These are phyloP conservation scores for Aspergillus jensenii DNA, from an alignment of 2,329 filamentous ascomycete genomes.

Conservation along the genomic window DNA sequence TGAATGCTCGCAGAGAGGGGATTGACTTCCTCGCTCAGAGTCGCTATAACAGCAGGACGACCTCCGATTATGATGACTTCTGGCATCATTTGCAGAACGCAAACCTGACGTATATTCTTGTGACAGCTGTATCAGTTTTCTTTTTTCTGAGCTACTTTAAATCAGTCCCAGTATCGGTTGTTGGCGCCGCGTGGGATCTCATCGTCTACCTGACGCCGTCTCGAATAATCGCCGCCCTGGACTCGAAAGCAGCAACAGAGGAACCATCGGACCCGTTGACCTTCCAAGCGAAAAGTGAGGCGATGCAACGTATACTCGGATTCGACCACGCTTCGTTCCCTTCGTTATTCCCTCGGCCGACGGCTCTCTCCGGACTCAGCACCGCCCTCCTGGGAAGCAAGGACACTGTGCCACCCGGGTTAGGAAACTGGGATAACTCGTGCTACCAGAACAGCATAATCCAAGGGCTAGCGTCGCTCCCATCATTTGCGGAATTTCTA, in stretches of 20 bases:
- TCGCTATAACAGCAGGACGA: slow-evolving; percentile 26
- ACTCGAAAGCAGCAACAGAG: slow-evolving; percentile 49
- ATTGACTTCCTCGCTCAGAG: slow-evolving; percentile 30
- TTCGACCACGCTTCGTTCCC: slow-evolving; percentile 60
- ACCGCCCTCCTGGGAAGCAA: slow-evolving; percentile 37
- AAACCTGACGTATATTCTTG: slow-evolving; percentile 29
- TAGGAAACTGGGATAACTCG: slow-evolving; percentile 92
- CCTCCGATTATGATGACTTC: slow-evolving; percentile 34
- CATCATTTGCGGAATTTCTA: slow-evolving; percentile 68
- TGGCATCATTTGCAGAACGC: slow-evolving; percentile 27
- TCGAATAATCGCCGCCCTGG: slow-evolving; percentile 46
- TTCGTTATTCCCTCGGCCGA: slow-evolving; percentile 57
- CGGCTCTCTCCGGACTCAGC: slow-evolving; percentile 57
- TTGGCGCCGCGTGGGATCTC: slow-evolving; percentile 38
- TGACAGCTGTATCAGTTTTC: slow-evolving; percentile 29
- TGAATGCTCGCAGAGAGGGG: slow-evolving; percentile 36
- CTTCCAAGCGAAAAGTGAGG: slow-evolving; percentile 61
- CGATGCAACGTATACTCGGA: slow-evolving; percentile 63
- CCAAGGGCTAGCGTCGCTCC: slow-evolving; percentile 76
- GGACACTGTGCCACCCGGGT: slow-evolving; percentile 53
- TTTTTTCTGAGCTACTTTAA: slow-evolving; percentile 32
- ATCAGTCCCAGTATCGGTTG: slow-evolving; percentile 28
- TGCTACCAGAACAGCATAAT: slow-evolving; percentile 98
- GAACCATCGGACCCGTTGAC: slow-evolving; percentile 34
- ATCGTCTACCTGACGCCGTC: slow-evolving; percentile 41